A percentile compares a stretch with the other conserved stretches of the same genome.
Conservation (phyloP, 208 protist species). For the Zelonia costaricensis region DNA sequence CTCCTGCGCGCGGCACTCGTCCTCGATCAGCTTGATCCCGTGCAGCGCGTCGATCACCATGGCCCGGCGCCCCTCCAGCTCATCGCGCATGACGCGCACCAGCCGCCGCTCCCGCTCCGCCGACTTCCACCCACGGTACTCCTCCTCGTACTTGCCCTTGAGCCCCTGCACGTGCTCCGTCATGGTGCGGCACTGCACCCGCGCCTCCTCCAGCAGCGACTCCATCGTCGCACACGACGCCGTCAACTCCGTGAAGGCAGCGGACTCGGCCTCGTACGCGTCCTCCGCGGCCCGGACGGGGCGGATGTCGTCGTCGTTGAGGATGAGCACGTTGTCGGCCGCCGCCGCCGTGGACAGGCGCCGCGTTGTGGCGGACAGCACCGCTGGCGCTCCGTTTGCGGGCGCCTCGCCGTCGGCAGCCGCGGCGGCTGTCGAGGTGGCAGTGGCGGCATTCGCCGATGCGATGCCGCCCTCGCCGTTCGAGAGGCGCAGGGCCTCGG, state of each 20-base stretch:
- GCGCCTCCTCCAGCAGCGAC: constrained; percentile 17
- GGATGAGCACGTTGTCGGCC: constrained; percentile 22
- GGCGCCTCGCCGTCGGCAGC: background rate
- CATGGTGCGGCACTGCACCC: constrained; percentile 37
- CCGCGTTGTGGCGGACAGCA: background rate
- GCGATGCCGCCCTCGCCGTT: background rate
- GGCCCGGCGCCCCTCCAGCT: constrained; percentile 26
- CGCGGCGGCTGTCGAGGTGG: background rate
- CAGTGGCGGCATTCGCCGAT: background rate
- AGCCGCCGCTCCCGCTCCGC: constrained; percentile 25
- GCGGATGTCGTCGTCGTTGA: constrained; percentile 40
- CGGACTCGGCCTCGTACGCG: constrained; percentile 28
- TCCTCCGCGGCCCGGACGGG: constrained; percentile 43
- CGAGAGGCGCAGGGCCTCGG: constrained; percentile 21
- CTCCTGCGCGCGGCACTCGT: constrained; percentile 36
- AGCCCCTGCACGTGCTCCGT: constrained; percentile 45
- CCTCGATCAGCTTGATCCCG: constrained; percentile 19
- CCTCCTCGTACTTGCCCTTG: constrained; percentile 36
- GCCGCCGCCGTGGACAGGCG: background rate
- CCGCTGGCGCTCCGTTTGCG: background rate
- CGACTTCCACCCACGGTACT: constrained; percentile 14
- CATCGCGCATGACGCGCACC: constrained; percentile 24
- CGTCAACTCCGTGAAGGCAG: constrained; percentile 15
- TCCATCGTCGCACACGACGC: constrained; percentile 30
- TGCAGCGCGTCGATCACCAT: constrained; percentile 27